Conservation (phyloP, 2,329 filamentous ascomycete genomes). For the Neopestalotiopsis clavispora region DNA sequence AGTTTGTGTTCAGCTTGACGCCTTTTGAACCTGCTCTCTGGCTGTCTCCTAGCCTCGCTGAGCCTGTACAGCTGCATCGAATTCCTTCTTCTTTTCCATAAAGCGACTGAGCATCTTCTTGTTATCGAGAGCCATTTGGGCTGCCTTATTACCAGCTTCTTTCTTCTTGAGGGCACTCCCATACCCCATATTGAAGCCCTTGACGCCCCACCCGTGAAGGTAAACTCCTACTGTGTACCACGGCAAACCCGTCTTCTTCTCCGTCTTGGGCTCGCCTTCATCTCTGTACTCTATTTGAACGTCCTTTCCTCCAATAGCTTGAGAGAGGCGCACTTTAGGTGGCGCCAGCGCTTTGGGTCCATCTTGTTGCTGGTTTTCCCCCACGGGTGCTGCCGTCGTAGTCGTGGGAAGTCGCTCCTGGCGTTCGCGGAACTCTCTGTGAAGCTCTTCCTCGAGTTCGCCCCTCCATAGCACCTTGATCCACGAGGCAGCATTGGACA, state of each 20-base stretch:
- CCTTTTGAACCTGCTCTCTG: neutral
- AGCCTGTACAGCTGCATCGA: slow-evolving; percentile 35
- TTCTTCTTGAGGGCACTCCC: slow-evolving; percentile 71
- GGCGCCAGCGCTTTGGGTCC: slow-evolving; percentile 32
- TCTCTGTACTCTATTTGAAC: slow-evolving; percentile 67
- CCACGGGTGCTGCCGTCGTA: neutral
- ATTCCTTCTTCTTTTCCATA: slow-evolving; percentile 52
- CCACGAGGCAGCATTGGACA: slow-evolving; percentile 69
- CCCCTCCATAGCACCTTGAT: slow-evolving; percentile 76
- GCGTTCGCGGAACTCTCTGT: slow-evolving; percentile 33
- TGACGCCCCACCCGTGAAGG: slow-evolving; percentile 72
- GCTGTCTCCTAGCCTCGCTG: slow-evolving; percentile 10
- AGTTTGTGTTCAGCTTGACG: neutral
- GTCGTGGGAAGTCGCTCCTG: neutral
- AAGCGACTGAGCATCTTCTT: slow-evolving; percentile 65
- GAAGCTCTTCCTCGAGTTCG: slow-evolving; percentile 62
- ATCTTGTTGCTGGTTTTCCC: slow-evolving; percentile 15
- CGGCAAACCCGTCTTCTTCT: slow-evolving; percentile 57
- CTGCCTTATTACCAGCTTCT: slow-evolving; percentile 72
- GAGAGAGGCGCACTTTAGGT: slow-evolving; percentile 55
- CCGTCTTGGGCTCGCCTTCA: slow-evolving; percentile 56
- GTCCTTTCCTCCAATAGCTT: slow-evolving; percentile 59
- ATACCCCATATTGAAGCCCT: slow-evolving; percentile 62
- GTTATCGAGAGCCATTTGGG: slow-evolving; percentile 66
- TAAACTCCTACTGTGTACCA: slow-evolving; percentile 68